Evolutionary conservation across 2,329 filamentous ascomycete genomes (phyloP).

Genomic region (Fusarium sp.): DNA sequence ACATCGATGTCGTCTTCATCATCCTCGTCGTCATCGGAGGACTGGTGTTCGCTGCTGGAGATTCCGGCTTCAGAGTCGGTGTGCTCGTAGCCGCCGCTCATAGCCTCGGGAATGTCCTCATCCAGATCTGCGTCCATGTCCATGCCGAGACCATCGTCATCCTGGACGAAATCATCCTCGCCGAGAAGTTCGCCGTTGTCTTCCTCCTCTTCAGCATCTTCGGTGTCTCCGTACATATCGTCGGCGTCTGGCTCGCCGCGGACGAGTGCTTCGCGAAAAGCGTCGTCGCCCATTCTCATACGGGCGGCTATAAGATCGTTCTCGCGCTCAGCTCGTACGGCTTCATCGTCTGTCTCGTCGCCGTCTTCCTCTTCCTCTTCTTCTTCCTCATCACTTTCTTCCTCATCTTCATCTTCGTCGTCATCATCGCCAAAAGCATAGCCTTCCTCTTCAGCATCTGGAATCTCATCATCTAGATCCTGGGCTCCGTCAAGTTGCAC

Average conservation of each 20-base stretch:
- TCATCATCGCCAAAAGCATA: slow-evolving; percentile 64
- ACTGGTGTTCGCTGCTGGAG: slow-evolving; percentile 63
- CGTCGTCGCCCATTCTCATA: slow-evolving; percentile 71
- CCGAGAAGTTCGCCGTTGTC: slow-evolving; percentile 71
- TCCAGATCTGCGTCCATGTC: slow-evolving; percentile 79
- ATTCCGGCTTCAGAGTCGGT: slow-evolving; percentile 80
- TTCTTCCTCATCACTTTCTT: slow-evolving; percentile 57
- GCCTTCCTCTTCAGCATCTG: slow-evolving; percentile 71
- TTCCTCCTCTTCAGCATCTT: slow-evolving; percentile 68
- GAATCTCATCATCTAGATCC: slow-evolving; percentile 81
- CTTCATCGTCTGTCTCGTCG: slow-evolving; percentile 57
- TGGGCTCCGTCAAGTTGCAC: slow-evolving; percentile 67
- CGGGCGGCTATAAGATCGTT: slow-evolving; percentile 64
- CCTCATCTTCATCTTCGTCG: slow-evolving; percentile 60
- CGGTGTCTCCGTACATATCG: slow-evolving; percentile 66
- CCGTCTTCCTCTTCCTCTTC: slow-evolving; percentile 58
- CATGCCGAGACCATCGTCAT: slow-evolving; percentile 49
- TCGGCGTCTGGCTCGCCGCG: slow-evolving; percentile 63
- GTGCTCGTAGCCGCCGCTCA: slow-evolving; percentile 78
- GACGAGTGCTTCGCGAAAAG: slow-evolving; percentile 70
- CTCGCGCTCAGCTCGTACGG: slow-evolving; percentile 59
- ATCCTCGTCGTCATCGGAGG: slow-evolving; percentile 53
- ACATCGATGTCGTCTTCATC: slow-evolving; percentile 51
- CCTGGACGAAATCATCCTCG: slow-evolving; percentile 69
- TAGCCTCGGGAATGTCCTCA: slow-evolving; percentile 76